Conservation (phyloP, 352 stramenopile species). For the Phytophthora melonis region DNA sequence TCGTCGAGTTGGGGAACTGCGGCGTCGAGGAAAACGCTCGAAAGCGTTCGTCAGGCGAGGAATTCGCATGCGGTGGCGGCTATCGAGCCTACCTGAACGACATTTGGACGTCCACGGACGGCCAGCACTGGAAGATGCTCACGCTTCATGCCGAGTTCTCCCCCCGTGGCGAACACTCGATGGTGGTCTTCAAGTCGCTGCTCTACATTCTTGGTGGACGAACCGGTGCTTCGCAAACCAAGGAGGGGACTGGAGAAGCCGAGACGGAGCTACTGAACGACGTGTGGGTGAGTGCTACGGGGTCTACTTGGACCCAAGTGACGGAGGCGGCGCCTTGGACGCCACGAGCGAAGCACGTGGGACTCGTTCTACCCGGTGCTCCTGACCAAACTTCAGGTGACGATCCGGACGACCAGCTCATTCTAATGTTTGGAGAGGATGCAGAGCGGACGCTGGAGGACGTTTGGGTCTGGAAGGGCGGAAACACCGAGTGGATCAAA, state of each 20-base stretch:
- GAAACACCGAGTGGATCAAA: constrained; percentile 43
- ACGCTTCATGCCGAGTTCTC: constrained; percentile 51
- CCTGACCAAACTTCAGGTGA: constrained; percentile 54
- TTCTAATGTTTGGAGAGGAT: constrained; percentile 74
- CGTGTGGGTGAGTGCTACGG: constrained; percentile 67
- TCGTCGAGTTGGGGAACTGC: constrained; percentile 71
- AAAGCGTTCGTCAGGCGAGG: constrained; percentile 60
- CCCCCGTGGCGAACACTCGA: constrained; percentile 72
- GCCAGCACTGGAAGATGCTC: constrained; percentile 64
- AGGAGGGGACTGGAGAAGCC: constrained; percentile 24
- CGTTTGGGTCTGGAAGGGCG: constrained; percentile 71
- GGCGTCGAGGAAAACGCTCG: constrained; percentile 64
- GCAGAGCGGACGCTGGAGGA: constrained; percentile 66
- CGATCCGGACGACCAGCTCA: constrained; percentile 56
- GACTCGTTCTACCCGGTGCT: constrained; percentile 49
- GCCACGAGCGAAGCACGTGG: constrained; percentile 63
- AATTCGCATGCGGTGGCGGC: constrained; percentile 70
- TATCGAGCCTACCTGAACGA: constrained; percentile 80
- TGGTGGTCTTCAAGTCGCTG: constrained; percentile 65
- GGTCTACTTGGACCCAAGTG: constrained; percentile 52
- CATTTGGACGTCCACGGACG: constrained; percentile 74
- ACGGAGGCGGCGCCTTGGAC: constrained; percentile 51
- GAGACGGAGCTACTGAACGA: constrained; percentile 67
- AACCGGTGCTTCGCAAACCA: constrained; percentile 39
- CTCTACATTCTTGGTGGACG: constrained; percentile 72